Base-by-base conservation (phyloP, 352 stramenopile genomes). In the Phytophthora cactorum region DNA sequence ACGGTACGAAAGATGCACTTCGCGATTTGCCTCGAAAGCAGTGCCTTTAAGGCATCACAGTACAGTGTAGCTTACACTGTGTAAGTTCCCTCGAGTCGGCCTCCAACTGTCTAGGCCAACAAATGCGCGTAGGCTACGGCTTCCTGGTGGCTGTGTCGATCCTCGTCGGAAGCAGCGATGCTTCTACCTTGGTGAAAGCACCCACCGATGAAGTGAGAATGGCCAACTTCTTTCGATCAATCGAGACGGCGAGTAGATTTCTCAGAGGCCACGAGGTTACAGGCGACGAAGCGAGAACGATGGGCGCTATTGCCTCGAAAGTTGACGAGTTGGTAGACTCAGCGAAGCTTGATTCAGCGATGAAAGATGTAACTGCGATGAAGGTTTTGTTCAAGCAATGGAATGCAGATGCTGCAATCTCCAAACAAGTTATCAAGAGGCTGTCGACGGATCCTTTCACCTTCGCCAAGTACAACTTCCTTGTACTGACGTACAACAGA, bases 401-500 rank as follows among this genome's bases (percentile, higher is more conserved):
- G 54, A 36, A 53, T 47, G 54, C 28, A 25, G 28, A 62, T 31
- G 8, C 28, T 15, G 34, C 17, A 12, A 5, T 54, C 29, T 43
- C 43, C 9, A 38, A 27, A n/a, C 17, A 62, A 31, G 55, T 53
- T 8, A 43, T 62, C 29, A 14, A 15, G 8, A 53, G 31, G 29
- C 41, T 61, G 17, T 51, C 41, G 17, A 17, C n/a, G 43, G 32
- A 61, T 39, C 22, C 3, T 11, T 2, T 27, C 3, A 52, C 38
- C 8, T 61, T 61, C 2, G 54, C 17, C 4, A 52, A 52, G n/a
- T 43, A 52, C 53, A 52, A 22, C 15, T 28, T n/a, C 41, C 41
- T 61, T n/a, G 29, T 61, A 9, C 12, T 61, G n/a, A 22, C 36
- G 36, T 59, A 50, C 36, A 60, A 60, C 53, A 38, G 36, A 51